Conservation (phyloP, 495 filamentous ascomycete species). For the Hypoxylon subgilvum region DNA sequence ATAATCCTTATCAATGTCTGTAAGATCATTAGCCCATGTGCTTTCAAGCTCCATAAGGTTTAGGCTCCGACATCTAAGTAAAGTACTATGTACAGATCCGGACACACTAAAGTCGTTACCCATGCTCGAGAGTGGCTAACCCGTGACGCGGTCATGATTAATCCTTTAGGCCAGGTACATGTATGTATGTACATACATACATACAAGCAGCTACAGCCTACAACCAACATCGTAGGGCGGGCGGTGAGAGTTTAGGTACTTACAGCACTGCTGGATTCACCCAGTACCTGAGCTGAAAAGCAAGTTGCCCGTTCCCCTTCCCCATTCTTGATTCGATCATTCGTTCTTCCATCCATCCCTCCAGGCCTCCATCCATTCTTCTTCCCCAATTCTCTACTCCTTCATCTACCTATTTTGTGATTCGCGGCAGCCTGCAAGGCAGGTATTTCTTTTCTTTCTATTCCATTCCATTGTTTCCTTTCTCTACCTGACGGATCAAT, state of each 20-base stretch:
- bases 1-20: conserved; percentile 17
- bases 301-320: background rate
- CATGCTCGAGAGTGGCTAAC: no score
- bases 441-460: conserved; percentile 23
- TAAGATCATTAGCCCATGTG: background rate
- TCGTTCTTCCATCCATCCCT: conserved; percentile 12
- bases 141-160: conserved; percentile 23
- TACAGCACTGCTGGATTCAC: no score
- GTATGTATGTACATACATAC: no score
- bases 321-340: background rate
- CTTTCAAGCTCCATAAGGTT: no score
- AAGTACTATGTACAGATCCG: conserved; percentile 26
- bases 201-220: no score
- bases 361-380: conserved; percentile 17
- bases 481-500: conserved; percentile 2
- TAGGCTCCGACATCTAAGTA: no score
- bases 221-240: no score
- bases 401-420: conserved; percentile 16
- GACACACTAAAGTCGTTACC: conserved; percentile 3
- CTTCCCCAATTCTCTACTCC: conserved; percentile 21
- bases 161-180: conserved; percentile 20
- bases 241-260: no score
- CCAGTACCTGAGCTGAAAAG: no score
- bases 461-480: conserved; percentile 20
- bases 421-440: conserved; percentile 34